Conservation (phyloP, 2,329 filamentous ascomycete species). For the Penicillium sp. region DNA sequence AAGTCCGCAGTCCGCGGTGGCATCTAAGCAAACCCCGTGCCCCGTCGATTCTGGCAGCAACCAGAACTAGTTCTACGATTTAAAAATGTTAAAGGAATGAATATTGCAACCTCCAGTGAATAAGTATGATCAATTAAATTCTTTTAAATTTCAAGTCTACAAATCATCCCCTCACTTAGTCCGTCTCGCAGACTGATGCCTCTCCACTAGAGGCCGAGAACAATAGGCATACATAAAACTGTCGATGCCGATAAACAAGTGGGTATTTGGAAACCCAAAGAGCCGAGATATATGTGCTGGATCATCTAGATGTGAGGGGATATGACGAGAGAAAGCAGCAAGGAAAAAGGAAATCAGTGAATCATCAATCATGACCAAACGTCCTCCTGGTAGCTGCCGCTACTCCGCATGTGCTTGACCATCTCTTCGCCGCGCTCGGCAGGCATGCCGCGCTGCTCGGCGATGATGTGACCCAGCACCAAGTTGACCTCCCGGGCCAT, state of each 20-base stretch:
- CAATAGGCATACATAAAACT: conserved; percentile 4
- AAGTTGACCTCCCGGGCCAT: conserved; percentile 95
- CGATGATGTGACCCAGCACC: conserved; percentile 83
- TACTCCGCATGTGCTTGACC: conserved; percentile 93
- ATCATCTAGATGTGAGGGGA: conserved; percentile 33
- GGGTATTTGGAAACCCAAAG: not conserved
- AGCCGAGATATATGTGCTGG: conserved; percentile 20
- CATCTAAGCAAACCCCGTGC: too few species aligned
- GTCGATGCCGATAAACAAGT: not conserved
- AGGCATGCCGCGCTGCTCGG: conserved; percentile 78
- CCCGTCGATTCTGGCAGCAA: too few species aligned
- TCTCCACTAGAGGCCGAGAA: not conserved
- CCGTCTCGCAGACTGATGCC: not conserved
- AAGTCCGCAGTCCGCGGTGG: too few species aligned
- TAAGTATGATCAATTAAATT: conserved; percentile 1
- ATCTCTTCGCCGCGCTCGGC: conserved; percentile 92
- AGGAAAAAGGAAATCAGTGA: conserved; percentile 15
- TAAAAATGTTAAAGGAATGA: too few species aligned
- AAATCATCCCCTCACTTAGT: not conserved
- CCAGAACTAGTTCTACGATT: too few species aligned
- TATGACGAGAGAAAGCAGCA: conserved; percentile 23
- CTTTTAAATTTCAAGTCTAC: not conserved
- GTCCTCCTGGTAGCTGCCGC: conserved; percentile 93
- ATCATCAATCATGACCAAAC: conserved; percentile 62
- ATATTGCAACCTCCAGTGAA: too few species aligned